Evolutionary conservation across 352 stramenopile species (phyloP).

Genomic region (Thalassiosira livingstoniorum): DNA sequence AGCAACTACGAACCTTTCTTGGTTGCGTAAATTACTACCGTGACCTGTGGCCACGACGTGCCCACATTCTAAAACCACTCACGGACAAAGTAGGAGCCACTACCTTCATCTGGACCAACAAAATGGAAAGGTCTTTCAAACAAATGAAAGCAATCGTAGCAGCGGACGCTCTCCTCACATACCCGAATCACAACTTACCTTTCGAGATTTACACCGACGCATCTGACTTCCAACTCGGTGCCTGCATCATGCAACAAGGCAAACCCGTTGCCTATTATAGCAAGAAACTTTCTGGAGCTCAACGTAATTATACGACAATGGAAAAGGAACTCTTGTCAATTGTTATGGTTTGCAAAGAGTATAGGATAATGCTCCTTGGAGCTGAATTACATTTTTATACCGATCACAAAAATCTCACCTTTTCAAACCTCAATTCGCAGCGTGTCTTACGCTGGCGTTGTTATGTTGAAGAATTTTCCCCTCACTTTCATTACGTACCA

Average conservation of each 20-base stretch:
- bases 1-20: constrained; percentile 52
- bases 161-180: constrained; percentile 52
- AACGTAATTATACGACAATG: constrained; percentile 42
- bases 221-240: constrained; percentile 26
- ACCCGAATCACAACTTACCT: constrained; percentile 56
- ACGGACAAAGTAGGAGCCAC: not conserved
- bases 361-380: constrained; percentile 42
- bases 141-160: constrained; percentile 56
- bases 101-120: constrained; percentile 20
- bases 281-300: constrained; percentile 9
- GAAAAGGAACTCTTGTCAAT: constrained; percentile 53
- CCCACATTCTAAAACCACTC: constrained; percentile 52
- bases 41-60: constrained; percentile 46
- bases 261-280: constrained; percentile 47
- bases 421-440: not conserved
- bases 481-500: too few species aligned
- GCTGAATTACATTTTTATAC: constrained; percentile 49
- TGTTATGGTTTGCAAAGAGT: constrained; percentile 50
- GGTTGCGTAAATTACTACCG: constrained; percentile 58
- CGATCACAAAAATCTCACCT: constrained; percentile 23
- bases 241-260: constrained; percentile 37
- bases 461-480: constrained; percentile 2
- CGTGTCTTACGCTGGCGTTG: not conserved
- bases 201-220: constrained; percentile 67
- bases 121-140: constrained; percentile 34